Conservation (phyloP, 108 stramenopile species). For the Epipyxis sp. region DNA sequence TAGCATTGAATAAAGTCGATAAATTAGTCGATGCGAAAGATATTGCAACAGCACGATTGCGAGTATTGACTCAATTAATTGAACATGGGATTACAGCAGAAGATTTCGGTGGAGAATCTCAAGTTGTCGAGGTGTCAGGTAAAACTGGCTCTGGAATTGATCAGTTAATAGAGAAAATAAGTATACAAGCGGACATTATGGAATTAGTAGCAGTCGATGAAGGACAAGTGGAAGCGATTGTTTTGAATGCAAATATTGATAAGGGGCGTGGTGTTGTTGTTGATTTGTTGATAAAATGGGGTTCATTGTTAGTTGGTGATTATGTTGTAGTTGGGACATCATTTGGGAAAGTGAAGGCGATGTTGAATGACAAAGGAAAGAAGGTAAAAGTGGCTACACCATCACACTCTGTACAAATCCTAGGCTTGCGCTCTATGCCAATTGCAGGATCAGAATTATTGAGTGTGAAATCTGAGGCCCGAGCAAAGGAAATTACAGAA, state of each 20-base stretch:
- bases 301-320: constrained; percentile 88
- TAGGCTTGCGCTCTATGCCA: constrained; percentile 70
- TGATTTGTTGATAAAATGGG: constrained; percentile 87
- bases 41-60: constrained; percentile 40
- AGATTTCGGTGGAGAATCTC: constrained; percentile 82
- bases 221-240: constrained; percentile 79
- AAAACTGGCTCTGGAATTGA: constrained; percentile 79
- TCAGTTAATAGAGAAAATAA: constrained; percentile 77
- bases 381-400: constrained; percentile 74
- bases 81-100: too few relatives aligned
- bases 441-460: constrained; percentile 77
- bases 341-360: constrained; percentile 75
- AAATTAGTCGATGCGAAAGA: constrained; percentile 48
- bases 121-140: constrained; percentile 78
- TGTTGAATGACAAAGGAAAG: constrained; percentile 28
- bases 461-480: constrained; percentile 28
- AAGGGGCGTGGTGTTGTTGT: constrained; percentile 73
- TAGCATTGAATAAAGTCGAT: constrained; percentile 93
- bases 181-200: constrained; percentile 77
- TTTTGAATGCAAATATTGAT: constrained; percentile 87
- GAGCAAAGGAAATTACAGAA: neutral
- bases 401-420: constrained; percentile 58
- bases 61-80: constrained; percentile 60
- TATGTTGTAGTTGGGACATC: constrained; percentile 83
- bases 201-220: constrained; percentile 86